Evolutionary conservation across 371 early-diverging fungal genomes (phyloP).

Genomic region (Haplosporangium sp.): DNA sequence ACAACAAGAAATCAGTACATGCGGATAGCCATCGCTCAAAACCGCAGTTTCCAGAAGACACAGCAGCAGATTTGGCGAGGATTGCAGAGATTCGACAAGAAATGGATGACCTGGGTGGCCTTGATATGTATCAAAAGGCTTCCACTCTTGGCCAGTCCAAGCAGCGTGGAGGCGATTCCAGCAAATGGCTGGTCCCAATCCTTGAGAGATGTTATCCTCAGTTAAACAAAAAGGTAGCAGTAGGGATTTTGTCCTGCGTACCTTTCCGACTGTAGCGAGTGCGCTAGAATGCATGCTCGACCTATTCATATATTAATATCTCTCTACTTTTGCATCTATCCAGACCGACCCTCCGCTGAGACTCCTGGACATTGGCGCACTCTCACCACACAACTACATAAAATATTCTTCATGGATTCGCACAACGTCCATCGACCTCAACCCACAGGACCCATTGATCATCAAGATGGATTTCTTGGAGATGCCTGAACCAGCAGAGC

Average conservation of each 20-base stretch:
- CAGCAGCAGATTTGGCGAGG: constrained; percentile 25
- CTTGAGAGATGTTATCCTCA: constrained; percentile 48
- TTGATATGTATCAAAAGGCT: constrained; percentile 90
- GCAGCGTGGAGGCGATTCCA: constrained; percentile 84
- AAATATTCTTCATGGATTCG: constrained; percentile 74
- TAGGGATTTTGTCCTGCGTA: too few relatives aligned
- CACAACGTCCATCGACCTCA: constrained; percentile 84
- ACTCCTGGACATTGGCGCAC: constrained; percentile 91
- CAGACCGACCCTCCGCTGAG: constrained; percentile 54
- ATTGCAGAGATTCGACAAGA: constrained; percentile 63
- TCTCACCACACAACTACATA: constrained; percentile 81
- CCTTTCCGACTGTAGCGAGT: too few relatives aligned
- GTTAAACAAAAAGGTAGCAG: constrained; percentile 37
- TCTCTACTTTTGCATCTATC: background rate
- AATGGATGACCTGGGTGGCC: constrained; percentile 86
- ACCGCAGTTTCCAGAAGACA: constrained; percentile 3
- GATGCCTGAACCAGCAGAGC: constrained; percentile 60
- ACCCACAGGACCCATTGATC: constrained; percentile 82
- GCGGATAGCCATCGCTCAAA: background rate
- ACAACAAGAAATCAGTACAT: constrained; percentile 3
- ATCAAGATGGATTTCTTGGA: constrained; percentile 83
- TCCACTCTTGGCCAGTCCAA: constrained; percentile 86
- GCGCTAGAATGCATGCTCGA: background rate
- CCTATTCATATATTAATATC: background rate
- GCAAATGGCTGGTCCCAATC: constrained; percentile 81